A percentile compares a stretch with the other conserved stretches of the same genome.
Evolutionary conservation across 2,329 filamentous ascomycete species (phyloP).

Genomic region (Nigrospora osmanthi): DNA sequence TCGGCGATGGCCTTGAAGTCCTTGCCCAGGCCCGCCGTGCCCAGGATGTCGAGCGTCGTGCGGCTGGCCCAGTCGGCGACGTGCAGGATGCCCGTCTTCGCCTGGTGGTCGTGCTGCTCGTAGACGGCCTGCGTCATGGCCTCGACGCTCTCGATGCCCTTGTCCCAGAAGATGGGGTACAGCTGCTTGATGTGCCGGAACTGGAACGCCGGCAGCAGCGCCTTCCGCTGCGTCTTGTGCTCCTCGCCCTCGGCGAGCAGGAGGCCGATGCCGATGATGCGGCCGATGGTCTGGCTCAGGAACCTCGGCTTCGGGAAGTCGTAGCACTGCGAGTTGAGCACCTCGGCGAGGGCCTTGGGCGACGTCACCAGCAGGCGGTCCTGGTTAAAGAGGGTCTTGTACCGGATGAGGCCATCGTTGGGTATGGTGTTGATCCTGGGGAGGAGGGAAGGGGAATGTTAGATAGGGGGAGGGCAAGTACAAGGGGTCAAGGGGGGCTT

Average conservation of each 20-base stretch:
- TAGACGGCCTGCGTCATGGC: slow-evolving; percentile 6
- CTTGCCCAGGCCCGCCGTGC: slow-evolving; percentile 60
- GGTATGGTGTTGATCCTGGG: not conserved
- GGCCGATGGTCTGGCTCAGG: not conserved
- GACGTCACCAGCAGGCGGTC: not conserved
- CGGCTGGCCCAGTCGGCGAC: slow-evolving; percentile 57
- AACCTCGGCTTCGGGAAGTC: not conserved
- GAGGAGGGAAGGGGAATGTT: not conserved
- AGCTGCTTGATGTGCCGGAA: not conserved
- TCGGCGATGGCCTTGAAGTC: slow-evolving; percentile 62
- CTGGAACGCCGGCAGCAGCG: not conserved
- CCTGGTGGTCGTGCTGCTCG: slow-evolving; percentile 2
- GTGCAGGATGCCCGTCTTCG: slow-evolving; percentile 40
- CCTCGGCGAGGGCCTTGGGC: not conserved
- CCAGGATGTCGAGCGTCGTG: slow-evolving; percentile 71
- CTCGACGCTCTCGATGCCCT: not conserved
- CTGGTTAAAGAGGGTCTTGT: not conserved
- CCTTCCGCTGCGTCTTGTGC: not conserved
- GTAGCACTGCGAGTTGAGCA: not conserved
- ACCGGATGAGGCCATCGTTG: not conserved
- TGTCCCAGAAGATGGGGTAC: not conserved
- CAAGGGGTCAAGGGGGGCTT: too few species aligned
- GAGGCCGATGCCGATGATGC: not conserved
- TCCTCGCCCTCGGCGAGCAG: not conserved
- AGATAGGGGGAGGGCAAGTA: too few species aligned